Conservation (phyloP, 192 early-diverging fungal genomes). For the Linnemannia elongata region DNA sequence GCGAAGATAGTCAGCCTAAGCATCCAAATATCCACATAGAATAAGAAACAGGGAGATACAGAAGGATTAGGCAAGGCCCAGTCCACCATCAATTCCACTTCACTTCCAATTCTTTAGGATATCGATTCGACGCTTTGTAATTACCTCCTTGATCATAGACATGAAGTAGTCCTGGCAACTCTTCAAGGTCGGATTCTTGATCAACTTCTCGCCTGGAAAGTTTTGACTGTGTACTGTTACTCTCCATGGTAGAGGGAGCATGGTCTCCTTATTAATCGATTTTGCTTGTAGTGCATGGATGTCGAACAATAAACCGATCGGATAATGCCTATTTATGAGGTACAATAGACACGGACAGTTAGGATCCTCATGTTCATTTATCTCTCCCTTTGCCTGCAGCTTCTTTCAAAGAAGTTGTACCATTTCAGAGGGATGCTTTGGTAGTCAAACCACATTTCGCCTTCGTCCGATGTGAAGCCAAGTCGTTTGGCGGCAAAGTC, state of each 20-base stretch:
- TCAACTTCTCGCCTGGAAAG: conserved; percentile 76
- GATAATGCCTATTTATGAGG: conserved; percentile 75
- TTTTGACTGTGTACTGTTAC: conserved; percentile 76
- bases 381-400: too few relatives aligned
- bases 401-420: conserved; percentile 44
- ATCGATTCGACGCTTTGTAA: not conserved
- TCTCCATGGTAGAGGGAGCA: conserved; percentile 74
- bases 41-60: not conserved
- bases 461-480: conserved; percentile 30
- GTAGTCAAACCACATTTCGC: conserved; percentile 78
- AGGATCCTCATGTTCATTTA: too few relatives aligned
- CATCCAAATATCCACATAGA: not conserved
- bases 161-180: conserved; percentile 81
- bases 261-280: conserved; percentile 3
- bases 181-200: conserved; percentile 61
- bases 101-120: too few relatives aligned
- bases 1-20: conserved; percentile 83
- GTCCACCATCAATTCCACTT: too few relatives aligned
- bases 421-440: conserved; percentile 79
- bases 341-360: not conserved
- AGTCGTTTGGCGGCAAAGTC: conserved; percentile 37
- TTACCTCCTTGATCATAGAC: conserved; percentile 88
- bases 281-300: conserved; percentile 56
- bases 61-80: not conserved
- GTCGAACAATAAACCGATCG: conserved; percentile 85